Base-by-base conservation (phyloP, 2,329 filamentous ascomycete genomes). In the Penicillium sp. region DNA sequence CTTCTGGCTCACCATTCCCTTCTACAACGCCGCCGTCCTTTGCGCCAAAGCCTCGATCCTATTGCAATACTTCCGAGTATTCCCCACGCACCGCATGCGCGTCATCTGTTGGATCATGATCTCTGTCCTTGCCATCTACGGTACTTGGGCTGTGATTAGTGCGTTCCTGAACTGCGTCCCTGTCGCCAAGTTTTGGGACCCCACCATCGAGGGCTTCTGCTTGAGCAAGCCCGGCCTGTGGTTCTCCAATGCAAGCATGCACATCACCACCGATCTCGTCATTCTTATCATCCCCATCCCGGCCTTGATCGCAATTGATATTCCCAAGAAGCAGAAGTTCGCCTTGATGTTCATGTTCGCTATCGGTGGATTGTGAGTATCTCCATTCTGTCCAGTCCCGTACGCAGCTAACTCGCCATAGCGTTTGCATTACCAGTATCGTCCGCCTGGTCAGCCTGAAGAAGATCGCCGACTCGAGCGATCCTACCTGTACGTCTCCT, bases 31-130 rank as follows among this genome's bases (percentile, higher is more conserved):
- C 27, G 61, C 67, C n/a, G 57, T 74, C 0, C 58, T 71, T 45
- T 68, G 69, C 51, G 75, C 75, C 36, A 78, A 79, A 64, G 69
- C 71, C 22, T 78, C 75, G 0, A 77, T 79, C 46, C 61, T 79
- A n/a, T 64, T 76, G 48, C 76, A 79, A 56, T 79, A 79, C 56
- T 71, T 76, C 20, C 75, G 74, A 33, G 69, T 79, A 43, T 77
- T 79, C 59, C 66, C 62, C 30, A 67, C 64, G 3, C 65, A 55
- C 6, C 56, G 54, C 30, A 71, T 70, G 57, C 68, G 73, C 4
- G 48, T 68, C 18, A 54, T 68, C 24, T 75, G 70, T 54, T 74
- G 66, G 61, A 41, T 62, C 10, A 67, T 78, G 57, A 65, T 78
- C 22, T 50, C 57, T 0, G 41, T 69, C 49, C 49, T 72, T 63